phyloP scores from a whole-genome alignment of 1,139 yeast species.

The Saccharomyces uvarum region DNA sequence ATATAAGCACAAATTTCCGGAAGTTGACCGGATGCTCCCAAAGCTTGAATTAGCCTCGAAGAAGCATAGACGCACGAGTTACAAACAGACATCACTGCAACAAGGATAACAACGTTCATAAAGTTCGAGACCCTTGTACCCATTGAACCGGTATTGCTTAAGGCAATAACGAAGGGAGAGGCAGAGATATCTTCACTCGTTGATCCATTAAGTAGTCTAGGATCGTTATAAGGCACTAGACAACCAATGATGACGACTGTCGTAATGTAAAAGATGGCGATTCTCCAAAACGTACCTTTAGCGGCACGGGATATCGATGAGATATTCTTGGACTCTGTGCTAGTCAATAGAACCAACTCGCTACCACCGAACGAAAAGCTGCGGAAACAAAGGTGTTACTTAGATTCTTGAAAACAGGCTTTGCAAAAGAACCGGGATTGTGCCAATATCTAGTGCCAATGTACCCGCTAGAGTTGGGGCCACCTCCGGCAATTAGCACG shows the following conservation, averaged over 20 bases:
- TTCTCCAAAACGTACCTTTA: constrained; percentile 58
- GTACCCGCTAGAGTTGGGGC: constrained; percentile 44
- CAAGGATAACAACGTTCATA: constrained; percentile 43
- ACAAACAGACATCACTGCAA: constrained; percentile 44
- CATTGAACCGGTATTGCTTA: constrained; percentile 39
- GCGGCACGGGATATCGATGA: constrained; percentile 39
- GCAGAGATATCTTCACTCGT: constrained; percentile 41
- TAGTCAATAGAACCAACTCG: constrained; percentile 77
- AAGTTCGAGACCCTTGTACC: constrained; percentile 47
- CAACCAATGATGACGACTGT: constrained; percentile 46
- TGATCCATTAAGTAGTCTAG: constrained; percentile 43
- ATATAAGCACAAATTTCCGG: constrained; percentile 49
- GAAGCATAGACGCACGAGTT: constrained; percentile 52
- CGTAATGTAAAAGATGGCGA: constrained; percentile 44
- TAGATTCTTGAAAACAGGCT: background rate
- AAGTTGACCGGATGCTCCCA: constrained; percentile 52
- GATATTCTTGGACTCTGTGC: constrained; percentile 55
- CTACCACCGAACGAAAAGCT: constrained; percentile 55
- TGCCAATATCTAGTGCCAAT: constrained; percentile 53
- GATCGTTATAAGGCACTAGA: constrained; percentile 52
- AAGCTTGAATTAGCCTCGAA: constrained; percentile 50
- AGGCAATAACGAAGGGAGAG: constrained; percentile 73
- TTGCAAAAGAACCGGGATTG: constrained; percentile 57
- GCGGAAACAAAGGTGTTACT: constrained; percentile 41
- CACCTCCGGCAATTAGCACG: constrained; percentile 63